These are phyloP conservation scores for Calonectria hongkongensis DNA, from an alignment of 2,329 filamentous ascomycete species.

Conservation along the genomic window DNA sequence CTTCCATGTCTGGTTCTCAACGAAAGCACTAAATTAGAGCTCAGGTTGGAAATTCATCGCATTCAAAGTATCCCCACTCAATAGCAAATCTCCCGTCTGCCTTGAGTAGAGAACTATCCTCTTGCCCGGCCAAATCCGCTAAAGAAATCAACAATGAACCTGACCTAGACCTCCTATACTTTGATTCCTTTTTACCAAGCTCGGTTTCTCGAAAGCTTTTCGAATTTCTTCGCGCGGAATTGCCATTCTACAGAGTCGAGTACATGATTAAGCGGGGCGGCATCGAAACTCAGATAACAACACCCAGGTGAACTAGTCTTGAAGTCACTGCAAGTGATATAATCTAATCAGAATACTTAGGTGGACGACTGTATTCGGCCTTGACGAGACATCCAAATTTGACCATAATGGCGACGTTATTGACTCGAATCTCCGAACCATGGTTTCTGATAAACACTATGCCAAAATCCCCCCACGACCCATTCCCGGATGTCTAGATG, in stretches of 20 bases:
- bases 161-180: slow-evolving; percentile 84
- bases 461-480: slow-evolving; percentile 77
- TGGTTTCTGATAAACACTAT: slow-evolving; percentile 72
- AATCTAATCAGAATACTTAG: slow-evolving; percentile 45
- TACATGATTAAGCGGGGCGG: slow-evolving; percentile 82
- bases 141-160: slow-evolving; percentile 78
- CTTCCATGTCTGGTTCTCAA: fast-evolving
- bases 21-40: background rate
- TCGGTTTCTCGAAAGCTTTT: slow-evolving; percentile 77
- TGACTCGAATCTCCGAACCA: slow-evolving; percentile 64
- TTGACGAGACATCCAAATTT: slow-evolving; percentile 79
- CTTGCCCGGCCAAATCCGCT: slow-evolving; percentile 71
- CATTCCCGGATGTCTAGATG: slow-evolving; percentile 81
- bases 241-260: slow-evolving; percentile 85
- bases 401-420: slow-evolving; percentile 63
- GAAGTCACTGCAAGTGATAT: background rate
- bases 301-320: slow-evolving; percentile 63
- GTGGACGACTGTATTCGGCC: slow-evolving; percentile 74
- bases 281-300: slow-evolving; percentile 76
- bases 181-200: slow-evolving; percentile 81
- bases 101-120: slow-evolving; percentile 62
- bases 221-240: slow-evolving; percentile 79
- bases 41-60: slow-evolving; percentile 59
- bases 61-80: slow-evolving; percentile 70
- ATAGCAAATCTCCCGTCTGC: slow-evolving; percentile 66